Percentiles rank a stretch among this genome's conserved stretches.
These are phyloP conservation scores for Coemansia sp. DNA, from an alignment of 192 early-diverging fungal species.

Conservation along the genomic window DNA sequence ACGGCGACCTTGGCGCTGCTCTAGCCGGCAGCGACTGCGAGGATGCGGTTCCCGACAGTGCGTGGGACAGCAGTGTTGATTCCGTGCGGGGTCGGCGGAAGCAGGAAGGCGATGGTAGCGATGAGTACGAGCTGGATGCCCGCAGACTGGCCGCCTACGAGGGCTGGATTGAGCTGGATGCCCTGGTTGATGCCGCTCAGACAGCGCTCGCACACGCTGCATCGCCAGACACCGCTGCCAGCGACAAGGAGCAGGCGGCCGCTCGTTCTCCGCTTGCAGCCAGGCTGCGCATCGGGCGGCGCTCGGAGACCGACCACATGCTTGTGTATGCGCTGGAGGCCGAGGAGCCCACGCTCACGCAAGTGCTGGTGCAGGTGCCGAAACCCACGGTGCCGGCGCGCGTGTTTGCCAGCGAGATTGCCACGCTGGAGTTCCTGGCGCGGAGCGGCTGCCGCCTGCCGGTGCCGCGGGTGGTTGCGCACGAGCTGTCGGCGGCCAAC, in stretches of 20 bases:
- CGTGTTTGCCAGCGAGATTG: conserved; percentile 43
- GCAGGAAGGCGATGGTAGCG: conserved; percentile 3
- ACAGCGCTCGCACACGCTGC: background rate
- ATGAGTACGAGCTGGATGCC: conserved; percentile 12
- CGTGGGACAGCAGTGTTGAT: conserved; percentile 5
- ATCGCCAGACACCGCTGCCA: too few species aligned
- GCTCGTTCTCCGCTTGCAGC: too few species aligned
- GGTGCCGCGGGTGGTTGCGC: conserved; percentile 16
- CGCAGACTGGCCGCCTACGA: conserved; percentile 24
- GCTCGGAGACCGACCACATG: conserved; percentile 44
- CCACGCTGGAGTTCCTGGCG: conserved; percentile 28
- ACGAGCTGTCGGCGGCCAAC: conserved; percentile 31
- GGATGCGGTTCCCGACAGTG: conserved; percentile 18
- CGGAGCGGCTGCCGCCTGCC: conserved; percentile 16
- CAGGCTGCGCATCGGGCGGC: conserved; percentile 7
- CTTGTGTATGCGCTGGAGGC: conserved; percentile 23
- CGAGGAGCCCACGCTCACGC: background rate
- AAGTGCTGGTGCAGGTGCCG: conserved; percentile 31
- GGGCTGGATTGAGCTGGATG: conserved; percentile 43
- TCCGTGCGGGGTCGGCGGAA: conserved; percentile 20
- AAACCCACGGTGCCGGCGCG: conserved; percentile 22
- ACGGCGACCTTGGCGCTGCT: conserved; percentile 20
- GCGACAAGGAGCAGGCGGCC: too few species aligned
- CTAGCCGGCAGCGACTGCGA: conserved; percentile 21
- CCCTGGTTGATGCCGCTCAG: conserved; percentile 6